These are phyloP conservation scores for Hypholoma sublateritium DNA, from an alignment of 768 basidiomycete genomes.

Conservation along the genomic window DNA sequence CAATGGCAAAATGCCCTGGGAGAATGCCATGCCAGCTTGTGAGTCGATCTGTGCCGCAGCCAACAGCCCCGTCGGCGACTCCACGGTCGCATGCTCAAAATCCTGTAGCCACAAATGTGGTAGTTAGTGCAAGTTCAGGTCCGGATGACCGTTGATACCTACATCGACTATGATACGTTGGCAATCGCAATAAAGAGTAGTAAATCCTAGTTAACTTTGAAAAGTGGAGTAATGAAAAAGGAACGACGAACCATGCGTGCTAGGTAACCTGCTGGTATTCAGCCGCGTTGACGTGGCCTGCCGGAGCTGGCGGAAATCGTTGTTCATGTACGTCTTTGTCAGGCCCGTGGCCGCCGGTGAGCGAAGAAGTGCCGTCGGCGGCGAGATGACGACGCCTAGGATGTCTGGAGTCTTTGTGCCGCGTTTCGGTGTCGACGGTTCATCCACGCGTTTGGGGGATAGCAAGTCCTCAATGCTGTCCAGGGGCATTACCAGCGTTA, in stretches of 20 bases:
- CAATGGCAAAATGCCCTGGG: not conserved
- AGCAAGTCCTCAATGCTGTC: constrained; percentile 50
- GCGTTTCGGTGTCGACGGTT: constrained; percentile 56
- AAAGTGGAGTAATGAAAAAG: not conserved
- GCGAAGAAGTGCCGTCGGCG: constrained; percentile 66
- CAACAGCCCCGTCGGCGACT: not conserved
- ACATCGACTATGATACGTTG: constrained; percentile 34
- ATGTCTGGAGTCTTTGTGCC: constrained; percentile 54
- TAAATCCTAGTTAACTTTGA: not conserved
- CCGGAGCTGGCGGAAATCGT: constrained; percentile 79
- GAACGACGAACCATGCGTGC: constrained; percentile 63
- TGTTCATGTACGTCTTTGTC: constrained; percentile 79
- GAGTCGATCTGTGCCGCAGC: not conserved
- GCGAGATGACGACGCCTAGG: constrained; percentile 67
- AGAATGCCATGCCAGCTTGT: not conserved
- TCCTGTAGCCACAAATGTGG: constrained; percentile 11
- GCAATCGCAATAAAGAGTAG: not conserved
- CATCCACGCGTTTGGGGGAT: constrained; percentile 28
- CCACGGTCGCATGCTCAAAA: constrained; percentile 8
- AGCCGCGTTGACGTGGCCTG: constrained; percentile 67
- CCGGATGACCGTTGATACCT: constrained; percentile 35
- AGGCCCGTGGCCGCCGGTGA: constrained; percentile 75
- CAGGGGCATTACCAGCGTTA: constrained; percentile 42
- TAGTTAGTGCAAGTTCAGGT: constrained; percentile 19
- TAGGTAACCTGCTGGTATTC: constrained; percentile 85